Conservation (phyloP, 2,329 filamentous ascomycete genomes). For the Ceratocystis albifundus region DNA sequence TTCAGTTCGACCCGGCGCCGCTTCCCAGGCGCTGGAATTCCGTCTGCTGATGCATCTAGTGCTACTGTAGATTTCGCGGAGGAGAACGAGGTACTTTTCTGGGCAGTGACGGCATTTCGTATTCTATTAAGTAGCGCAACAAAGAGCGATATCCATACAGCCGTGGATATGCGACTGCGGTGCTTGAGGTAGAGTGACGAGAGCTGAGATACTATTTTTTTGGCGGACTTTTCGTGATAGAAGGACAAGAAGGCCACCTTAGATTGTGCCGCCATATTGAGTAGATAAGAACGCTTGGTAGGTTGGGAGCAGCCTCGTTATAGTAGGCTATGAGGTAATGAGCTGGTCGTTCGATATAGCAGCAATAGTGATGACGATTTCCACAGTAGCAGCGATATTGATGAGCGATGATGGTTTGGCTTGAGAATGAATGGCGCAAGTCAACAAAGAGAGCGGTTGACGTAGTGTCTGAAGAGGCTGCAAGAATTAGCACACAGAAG, state of each 20-base stretch:
- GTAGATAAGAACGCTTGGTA: neutral
- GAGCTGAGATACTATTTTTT: conserved; percentile 53
- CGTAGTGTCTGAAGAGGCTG: neutral
- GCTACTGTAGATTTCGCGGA: conserved; percentile 50
- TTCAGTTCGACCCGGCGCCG: conserved; percentile 81
- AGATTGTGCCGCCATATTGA: conserved; percentile 59
- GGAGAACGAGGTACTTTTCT: conserved; percentile 66
- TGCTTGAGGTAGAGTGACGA: conserved; percentile 64
- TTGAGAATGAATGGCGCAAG: neutral
- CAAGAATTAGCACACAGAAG: neutral
- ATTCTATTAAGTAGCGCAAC: conserved; percentile 75
- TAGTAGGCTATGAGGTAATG: too few species aligned
- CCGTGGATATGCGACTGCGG: conserved; percentile 70
- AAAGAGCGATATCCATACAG: conserved; percentile 71
- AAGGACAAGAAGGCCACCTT: conserved; percentile 46
- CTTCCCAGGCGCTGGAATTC: conserved; percentile 36
- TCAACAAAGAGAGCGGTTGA: neutral
- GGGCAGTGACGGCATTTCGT: conserved; percentile 81
- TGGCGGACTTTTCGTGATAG: conserved; percentile 45
- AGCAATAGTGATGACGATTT: neutral
- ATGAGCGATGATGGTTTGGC: neutral
- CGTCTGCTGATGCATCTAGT: conserved; percentile 30
- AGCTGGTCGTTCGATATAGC: neutral
- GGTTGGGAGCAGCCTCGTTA: neutral
- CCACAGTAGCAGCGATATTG: neutral